phyloP scores from a whole-genome alignment of 495 filamentous ascomycete genomes.

The Diplogelasinospora grovesii region DNA sequence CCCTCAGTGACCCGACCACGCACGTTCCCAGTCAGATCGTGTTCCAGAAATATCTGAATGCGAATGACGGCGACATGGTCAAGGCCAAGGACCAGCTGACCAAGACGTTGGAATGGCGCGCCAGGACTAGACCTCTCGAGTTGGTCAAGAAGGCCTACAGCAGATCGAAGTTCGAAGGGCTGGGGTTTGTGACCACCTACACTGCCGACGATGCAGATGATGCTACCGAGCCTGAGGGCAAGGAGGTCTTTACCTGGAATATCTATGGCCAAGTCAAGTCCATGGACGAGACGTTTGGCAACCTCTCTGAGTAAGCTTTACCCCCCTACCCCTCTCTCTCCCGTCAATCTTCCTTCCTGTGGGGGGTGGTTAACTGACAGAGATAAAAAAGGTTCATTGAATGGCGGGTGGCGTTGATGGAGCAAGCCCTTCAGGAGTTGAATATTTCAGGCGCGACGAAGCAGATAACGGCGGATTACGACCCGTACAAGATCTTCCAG shows the following conservation, averaged over 20 bases:
- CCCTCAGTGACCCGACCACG: constrained; percentile 41
- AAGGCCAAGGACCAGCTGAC: constrained; percentile 68
- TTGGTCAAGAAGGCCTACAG: constrained; percentile 40
- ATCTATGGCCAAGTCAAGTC: constrained; percentile 77
- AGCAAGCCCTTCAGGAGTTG: constrained; percentile 65
- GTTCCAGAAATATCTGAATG: constrained; percentile 85
- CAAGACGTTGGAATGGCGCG: constrained; percentile 75
- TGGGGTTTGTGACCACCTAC: constrained; percentile 51
- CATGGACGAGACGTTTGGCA: constrained; percentile 62
- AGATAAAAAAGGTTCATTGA: constrained; percentile 58
- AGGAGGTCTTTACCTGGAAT: constrained; percentile 67
- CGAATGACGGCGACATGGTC: constrained; percentile 67
- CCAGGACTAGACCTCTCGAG: constrained; percentile 46
- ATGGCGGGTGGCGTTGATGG: constrained; percentile 85
- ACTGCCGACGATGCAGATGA: constrained; percentile 20
- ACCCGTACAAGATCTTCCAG: constrained; percentile 83
- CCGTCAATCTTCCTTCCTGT: not conserved
- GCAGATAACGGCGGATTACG: constrained; percentile 67
- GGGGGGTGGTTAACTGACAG: too few relatives aligned
- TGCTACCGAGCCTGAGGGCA: constrained; percentile 30
- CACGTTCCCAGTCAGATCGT: constrained; percentile 72
- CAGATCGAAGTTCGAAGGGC: constrained; percentile 48
- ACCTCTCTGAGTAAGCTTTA: constrained; percentile 64
- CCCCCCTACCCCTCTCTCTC: too few relatives aligned
- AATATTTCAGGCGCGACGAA: constrained; percentile 56